These are phyloP conservation scores for Rhytidhysteron rufulum DNA, from an alignment of 2,329 filamentous ascomycete species.

Conservation along the genomic window DNA sequence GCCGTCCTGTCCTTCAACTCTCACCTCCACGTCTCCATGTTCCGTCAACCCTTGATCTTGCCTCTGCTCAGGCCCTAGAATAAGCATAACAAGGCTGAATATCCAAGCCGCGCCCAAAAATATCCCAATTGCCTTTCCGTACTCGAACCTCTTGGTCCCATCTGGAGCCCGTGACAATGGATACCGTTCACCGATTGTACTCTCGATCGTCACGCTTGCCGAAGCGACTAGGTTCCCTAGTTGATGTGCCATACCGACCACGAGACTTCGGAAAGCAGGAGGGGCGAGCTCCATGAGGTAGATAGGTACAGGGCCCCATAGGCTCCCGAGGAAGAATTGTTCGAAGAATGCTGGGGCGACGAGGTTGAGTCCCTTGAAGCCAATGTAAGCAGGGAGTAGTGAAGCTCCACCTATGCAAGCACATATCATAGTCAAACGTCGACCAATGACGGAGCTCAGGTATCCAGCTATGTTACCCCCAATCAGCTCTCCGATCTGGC, in stretches of 20 bases:
- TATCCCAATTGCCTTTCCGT: conserved; percentile 39
- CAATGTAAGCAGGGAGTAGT: conserved; percentile 32
- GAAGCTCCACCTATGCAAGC: conserved; percentile 31
- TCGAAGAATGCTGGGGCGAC: conserved; percentile 34
- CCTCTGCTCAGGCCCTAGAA: conserved; percentile 17
- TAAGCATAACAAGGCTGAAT: conserved; percentile 21
- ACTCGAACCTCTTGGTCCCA: conserved; percentile 35
- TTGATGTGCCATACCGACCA: conserved; percentile 37
- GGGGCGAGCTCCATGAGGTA: conserved; percentile 36
- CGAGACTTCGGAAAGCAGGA: conserved; percentile 27
- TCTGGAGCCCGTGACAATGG: conserved; percentile 30
- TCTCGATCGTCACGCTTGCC: conserved; percentile 42
- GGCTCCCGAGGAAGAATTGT: conserved; percentile 37
- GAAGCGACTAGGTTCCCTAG: conserved; percentile 39
- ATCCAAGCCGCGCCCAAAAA: conserved; percentile 25
- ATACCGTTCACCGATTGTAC: conserved; percentile 39
- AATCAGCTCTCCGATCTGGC: conserved; percentile 31
- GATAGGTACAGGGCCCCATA: conserved; percentile 38
- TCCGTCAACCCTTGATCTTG: conserved; percentile 16
- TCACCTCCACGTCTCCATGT: conserved; percentile 1
- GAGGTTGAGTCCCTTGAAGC: conserved; percentile 23
- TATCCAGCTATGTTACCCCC: conserved; percentile 35
- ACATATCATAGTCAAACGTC: conserved; percentile 33
- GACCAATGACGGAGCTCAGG: conserved; percentile 32
- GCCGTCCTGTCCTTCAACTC: background rate